Evolutionary conservation across 108 stramenopile genomes (phyloP).

Genomic region (Skeletonema tropicum): DNA sequence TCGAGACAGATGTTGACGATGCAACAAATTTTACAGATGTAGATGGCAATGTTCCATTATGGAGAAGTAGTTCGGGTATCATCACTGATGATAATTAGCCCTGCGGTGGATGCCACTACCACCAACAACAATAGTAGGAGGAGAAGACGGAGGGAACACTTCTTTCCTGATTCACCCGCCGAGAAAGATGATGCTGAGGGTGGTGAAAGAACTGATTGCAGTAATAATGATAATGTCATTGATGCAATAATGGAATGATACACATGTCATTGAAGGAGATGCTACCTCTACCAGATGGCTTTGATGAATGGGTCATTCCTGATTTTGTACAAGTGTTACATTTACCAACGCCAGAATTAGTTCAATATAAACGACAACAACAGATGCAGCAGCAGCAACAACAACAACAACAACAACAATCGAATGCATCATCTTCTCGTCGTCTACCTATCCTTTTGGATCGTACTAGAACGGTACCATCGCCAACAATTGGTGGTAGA

Average conservation of each 20-base stretch:
- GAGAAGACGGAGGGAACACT: conserved; percentile 27
- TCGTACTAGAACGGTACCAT: conserved; percentile 27
- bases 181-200: background rate
- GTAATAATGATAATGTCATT: conserved; percentile 1
- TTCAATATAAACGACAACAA: background rate
- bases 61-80: conserved; percentile 18
- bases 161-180: conserved; percentile 39
- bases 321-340: conserved; percentile 50
- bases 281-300: conserved; percentile 58
- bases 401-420: background rate
- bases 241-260: conserved; percentile 19
- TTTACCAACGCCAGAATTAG: conserved; percentile 45
- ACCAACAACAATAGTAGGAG: background rate
- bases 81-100: background rate
- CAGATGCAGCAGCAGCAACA: background rate
- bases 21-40: conserved; percentile 22
- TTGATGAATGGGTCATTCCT: conserved; percentile 79
- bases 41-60: conserved; percentile 13
- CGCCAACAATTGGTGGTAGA: conserved; percentile 3
- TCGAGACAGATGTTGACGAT: conserved; percentile 10
- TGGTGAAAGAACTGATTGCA: background rate
- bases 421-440: background rate
- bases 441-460: conserved; percentile 34
- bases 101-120: background rate
- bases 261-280: conserved; percentile 16